These are phyloP conservation scores for Astragalus membranaceus DNA, from an alignment of 306 rosid species.

Conservation along the genomic window DNA sequence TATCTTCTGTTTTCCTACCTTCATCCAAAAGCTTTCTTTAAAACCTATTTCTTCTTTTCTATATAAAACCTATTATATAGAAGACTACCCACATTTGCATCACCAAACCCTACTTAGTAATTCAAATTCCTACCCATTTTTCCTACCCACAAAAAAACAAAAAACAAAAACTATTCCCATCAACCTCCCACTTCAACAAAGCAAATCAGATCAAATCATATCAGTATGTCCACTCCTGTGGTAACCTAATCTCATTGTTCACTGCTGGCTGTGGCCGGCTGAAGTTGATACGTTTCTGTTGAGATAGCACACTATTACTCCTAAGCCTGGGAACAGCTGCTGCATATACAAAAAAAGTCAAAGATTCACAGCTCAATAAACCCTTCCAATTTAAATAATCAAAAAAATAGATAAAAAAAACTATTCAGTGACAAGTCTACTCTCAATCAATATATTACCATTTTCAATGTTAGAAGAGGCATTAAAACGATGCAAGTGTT, in stretches of 20 bases:
- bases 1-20: not conserved
- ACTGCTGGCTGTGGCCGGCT: constrained; percentile 26
- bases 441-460: constrained; percentile 27
- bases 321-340: constrained; percentile 23
- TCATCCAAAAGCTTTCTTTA: not conserved
- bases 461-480: constrained; percentile 28
- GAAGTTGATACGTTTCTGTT: constrained; percentile 28
- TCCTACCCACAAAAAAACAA: not conserved
- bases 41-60: constrained; percentile 16
- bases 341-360: constrained; percentile 25
- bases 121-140: not conserved
- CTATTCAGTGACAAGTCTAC: not conserved
- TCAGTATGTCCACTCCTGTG: constrained; percentile 86
- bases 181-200: not conserved
- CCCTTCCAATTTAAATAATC: not conserved
- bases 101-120: not conserved
- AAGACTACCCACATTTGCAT: not conserved
- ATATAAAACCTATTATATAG: constrained; percentile 5
- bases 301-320: constrained; percentile 12
- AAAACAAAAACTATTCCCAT: not conserved
- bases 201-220: not conserved
- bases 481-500: constrained; percentile 31
- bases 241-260: constrained; percentile 60
- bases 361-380: not conserved
- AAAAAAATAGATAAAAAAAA: not conserved